Evolutionary conservation across 768 basidiomycete genomes (phyloP).

Genomic region (Suillus weaverae): DNA sequence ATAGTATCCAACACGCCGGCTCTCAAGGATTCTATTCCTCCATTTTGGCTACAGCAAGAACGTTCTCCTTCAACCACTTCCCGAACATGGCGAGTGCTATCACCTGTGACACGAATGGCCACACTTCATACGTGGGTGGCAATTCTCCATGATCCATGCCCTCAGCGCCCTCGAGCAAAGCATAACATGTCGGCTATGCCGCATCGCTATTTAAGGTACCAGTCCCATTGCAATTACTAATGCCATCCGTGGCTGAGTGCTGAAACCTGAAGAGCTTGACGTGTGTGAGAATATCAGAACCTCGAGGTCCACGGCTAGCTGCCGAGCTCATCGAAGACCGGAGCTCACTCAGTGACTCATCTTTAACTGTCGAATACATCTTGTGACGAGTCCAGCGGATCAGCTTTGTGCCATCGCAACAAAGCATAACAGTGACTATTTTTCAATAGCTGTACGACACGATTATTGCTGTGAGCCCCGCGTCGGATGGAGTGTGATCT

Average conservation of each 20-base stretch:
- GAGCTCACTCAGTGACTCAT: not conserved
- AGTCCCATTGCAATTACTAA: not conserved
- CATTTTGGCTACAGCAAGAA: not conserved
- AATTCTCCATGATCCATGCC: not conserved
- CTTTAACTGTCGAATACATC: not conserved
- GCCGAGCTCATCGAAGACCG: not conserved
- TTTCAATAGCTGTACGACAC: not conserved
- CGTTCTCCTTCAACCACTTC: not conserved
- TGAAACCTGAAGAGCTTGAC: not conserved
- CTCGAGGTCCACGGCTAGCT: not conserved
- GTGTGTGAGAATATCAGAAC: not conserved
- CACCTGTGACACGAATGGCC: not conserved
- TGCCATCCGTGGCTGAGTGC: not conserved
- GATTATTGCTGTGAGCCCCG: not conserved
- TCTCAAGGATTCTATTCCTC: not conserved
- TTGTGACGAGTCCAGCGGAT: not conserved
- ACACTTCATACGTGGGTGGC: not conserved
- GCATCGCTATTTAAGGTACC: not conserved
- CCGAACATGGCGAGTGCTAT: not conserved
- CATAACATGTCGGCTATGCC: not conserved
- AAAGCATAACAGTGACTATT: not conserved
- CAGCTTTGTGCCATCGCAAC: not conserved
- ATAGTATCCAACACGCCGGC: not conserved
- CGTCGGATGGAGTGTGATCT: not conserved
- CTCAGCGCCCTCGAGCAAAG: not conserved